Evolutionary conservation across 1,284 basidiomycete species (phyloP).

Genomic region (Acaromyces ingoldii): DNA sequence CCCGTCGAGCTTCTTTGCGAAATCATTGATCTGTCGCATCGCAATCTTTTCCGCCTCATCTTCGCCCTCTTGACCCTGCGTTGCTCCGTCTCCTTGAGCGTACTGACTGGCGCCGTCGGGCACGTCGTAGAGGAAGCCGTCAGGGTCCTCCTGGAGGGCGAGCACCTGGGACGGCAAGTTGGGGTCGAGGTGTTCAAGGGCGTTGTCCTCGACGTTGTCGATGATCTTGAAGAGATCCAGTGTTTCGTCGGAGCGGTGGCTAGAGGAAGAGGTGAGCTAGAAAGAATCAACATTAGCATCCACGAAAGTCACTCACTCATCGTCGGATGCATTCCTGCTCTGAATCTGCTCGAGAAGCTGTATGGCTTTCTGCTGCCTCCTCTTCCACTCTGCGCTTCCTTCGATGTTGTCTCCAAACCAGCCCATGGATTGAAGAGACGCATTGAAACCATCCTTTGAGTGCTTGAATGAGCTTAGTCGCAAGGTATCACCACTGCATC

Average conservation of each 20-base stretch:
- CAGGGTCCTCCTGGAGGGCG: conserved; percentile 23
- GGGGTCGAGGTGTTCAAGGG: not conserved
- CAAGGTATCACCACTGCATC: too few relatives aligned
- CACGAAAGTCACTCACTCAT: too few relatives aligned
- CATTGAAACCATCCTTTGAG: conserved; percentile 21
- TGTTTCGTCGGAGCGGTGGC: too few relatives aligned
- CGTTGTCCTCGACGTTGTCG: too few relatives aligned
- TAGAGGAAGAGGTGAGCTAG: too few relatives aligned
- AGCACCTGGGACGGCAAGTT: not conserved
- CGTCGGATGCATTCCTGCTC: too few relatives aligned
- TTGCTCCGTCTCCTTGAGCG: not conserved
- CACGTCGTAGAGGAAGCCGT: conserved; percentile 28
- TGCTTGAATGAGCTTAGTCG: too few relatives aligned
- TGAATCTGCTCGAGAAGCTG: too few relatives aligned
- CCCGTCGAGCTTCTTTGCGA: conserved; percentile 33
- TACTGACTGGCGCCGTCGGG: not conserved
- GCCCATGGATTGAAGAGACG: conserved; percentile 24
- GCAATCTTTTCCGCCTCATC: conserved; percentile 20
- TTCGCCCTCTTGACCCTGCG: conserved; percentile 5
- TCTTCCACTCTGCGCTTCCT: conserved; percentile 34
- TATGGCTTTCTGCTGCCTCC: conserved; percentile 26
- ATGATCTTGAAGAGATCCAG: too few relatives aligned
- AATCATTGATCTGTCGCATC: conserved; percentile 23
- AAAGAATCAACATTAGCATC: too few relatives aligned
- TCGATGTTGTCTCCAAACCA: conserved; percentile 36